Conservation (phyloP, 176 grass and related monocot genomes). For the Pharus latifolius region DNA sequence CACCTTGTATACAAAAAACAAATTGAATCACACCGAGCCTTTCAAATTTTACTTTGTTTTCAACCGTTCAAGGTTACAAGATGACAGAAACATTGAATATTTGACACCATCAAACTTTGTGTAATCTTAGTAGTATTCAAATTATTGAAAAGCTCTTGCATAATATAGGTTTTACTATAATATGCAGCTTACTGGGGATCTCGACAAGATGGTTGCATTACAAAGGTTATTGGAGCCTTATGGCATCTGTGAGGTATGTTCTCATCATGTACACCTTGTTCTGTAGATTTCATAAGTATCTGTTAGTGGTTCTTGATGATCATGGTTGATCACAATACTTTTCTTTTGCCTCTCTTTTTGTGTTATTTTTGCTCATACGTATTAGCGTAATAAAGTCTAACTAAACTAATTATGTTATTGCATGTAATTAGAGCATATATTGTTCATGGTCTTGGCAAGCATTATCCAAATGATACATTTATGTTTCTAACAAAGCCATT, state of each 20-base stretch:
- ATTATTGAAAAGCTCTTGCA: neutral
- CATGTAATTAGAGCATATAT: neutral
- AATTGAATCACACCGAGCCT: neutral
- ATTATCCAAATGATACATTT: neutral
- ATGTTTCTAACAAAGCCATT: neutral
- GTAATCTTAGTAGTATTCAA: neutral
- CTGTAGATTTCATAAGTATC: neutral
- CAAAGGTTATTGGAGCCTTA: conserved; percentile 92
- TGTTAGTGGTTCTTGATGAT: neutral
- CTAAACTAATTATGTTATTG: neutral
- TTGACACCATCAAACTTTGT: neutral
- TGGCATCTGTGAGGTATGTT: conserved; percentile 91
- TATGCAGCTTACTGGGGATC: conserved; percentile 76
- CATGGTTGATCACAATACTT: neutral
- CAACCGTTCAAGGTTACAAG: neutral
- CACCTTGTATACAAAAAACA: neutral
- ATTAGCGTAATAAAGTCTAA: neutral
- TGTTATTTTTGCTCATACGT: neutral
- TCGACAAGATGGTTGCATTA: conserved; percentile 88
- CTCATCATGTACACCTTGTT: neutral
- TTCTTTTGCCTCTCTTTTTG: neutral
- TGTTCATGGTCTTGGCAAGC: neutral
- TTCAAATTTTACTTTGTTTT: neutral
- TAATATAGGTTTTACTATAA: conserved; percentile 15
- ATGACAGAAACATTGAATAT: neutral